phyloP scores from a whole-genome alignment of 495 filamentous ascomycete genomes.

The Recurvomyces mirabilis region DNA sequence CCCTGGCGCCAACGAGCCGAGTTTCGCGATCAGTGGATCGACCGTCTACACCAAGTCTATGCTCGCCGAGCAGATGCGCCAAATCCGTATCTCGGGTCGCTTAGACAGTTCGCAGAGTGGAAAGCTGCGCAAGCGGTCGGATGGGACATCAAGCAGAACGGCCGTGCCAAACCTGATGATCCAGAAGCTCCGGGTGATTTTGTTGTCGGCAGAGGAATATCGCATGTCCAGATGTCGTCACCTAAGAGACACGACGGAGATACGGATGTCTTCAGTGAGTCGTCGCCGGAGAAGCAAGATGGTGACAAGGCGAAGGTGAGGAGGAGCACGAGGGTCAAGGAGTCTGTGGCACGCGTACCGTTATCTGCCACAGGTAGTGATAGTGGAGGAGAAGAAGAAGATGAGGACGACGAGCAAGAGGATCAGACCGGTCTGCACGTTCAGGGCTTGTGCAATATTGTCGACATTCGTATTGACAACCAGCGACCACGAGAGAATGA shows the following conservation, averaged over 20 bases:
- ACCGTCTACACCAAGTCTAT: slow-evolving; percentile 52
- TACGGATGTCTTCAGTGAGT: slow-evolving; percentile 7
- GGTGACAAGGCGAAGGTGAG: not conserved
- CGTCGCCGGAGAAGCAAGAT: slow-evolving; percentile 6
- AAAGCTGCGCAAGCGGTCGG: slow-evolving; percentile 13
- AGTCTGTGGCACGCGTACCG: not conserved
- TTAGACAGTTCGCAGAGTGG: slow-evolving; percentile 23
- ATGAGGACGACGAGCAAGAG: slow-evolving; percentile 4
- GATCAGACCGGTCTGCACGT: slow-evolving; percentile 29
- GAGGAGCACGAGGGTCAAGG: not conserved
- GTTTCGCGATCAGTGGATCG: slow-evolving; percentile 62
- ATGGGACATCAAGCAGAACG: not conserved
- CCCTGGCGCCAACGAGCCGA: slow-evolving; percentile 66
- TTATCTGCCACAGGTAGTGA: not conserved
- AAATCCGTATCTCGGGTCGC: slow-evolving; percentile 29
- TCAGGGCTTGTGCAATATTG: slow-evolving; percentile 70
- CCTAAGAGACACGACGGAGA: slow-evolving; percentile 8
- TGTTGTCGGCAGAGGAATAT: not conserved
- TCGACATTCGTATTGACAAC: slow-evolving; percentile 75
- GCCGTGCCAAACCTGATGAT: not conserved
- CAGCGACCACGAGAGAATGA: slow-evolving; percentile 63
- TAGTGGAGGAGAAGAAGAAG: not conserved
- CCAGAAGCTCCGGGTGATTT: not conserved
- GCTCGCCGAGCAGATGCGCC: slow-evolving; percentile 45
- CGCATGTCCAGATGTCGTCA: slow-evolving; percentile 11